These are phyloP conservation scores for Vinca minor DNA, from an alignment of 257 asterid species.

Conservation along the genomic window DNA sequence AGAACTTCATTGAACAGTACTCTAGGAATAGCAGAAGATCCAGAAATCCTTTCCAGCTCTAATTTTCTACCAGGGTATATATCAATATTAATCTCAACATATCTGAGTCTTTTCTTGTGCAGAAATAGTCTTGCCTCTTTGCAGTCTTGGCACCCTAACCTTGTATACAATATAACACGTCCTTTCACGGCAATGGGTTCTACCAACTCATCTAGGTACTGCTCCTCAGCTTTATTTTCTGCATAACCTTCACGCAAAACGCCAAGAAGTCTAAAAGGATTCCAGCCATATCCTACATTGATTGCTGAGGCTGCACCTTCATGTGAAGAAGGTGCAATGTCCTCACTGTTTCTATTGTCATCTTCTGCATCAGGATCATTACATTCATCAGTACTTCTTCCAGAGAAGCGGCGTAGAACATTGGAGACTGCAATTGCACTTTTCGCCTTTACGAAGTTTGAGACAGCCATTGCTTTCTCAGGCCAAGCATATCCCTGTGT, in stretches of 20 bases:
- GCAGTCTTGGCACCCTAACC: slow-evolving; percentile 60
- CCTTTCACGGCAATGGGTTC: slow-evolving; percentile 65
- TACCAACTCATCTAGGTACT: slow-evolving; percentile 21
- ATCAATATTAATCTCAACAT: slow-evolving; percentile 71
- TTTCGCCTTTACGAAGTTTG: slow-evolving; percentile 64
- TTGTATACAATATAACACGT: slow-evolving; percentile 60
- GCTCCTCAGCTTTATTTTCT: slow-evolving; percentile 34
- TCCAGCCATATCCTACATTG: slow-evolving; percentile 47
- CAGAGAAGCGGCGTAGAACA: slow-evolving; percentile 68
- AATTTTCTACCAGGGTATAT: slow-evolving; percentile 59
- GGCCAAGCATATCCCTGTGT: slow-evolving; percentile 63
- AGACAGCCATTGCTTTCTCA: slow-evolving; percentile 64
- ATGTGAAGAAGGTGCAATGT: slow-evolving; percentile 19
- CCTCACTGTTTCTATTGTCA: slow-evolving; percentile 14
- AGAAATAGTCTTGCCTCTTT: slow-evolving; percentile 53
- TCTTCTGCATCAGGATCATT: slow-evolving; percentile 36
- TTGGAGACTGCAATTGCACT: slow-evolving; percentile 60
- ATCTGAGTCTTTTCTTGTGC: slow-evolving; percentile 56
- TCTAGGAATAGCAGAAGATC: slow-evolving; percentile 62
- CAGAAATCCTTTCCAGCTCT: slow-evolving; percentile 71
- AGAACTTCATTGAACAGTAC: slow-evolving; percentile 75
- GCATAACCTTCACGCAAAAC: slow-evolving; percentile 34
- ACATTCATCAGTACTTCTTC: slow-evolving; percentile 47
- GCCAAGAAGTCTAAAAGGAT: slow-evolving; percentile 55
- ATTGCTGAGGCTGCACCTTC: slow-evolving; percentile 34